Evolutionary conservation across 495 filamentous ascomycete genomes (phyloP), one percentile per base, ranked within the genome.

Genomic region (Hypoxylon cercidicola): DNA sequence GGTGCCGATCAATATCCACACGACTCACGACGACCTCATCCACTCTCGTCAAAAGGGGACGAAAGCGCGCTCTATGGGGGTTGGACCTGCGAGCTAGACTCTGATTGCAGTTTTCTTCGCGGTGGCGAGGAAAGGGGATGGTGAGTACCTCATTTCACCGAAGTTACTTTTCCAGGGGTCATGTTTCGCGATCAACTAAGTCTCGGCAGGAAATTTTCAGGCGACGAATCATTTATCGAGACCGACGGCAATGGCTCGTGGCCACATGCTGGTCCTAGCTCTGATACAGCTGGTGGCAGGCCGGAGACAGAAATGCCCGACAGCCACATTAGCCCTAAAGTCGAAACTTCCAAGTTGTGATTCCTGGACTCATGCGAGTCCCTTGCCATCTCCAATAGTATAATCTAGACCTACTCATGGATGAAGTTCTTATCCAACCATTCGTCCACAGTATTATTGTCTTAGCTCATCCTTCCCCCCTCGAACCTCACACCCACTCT

Each of bases 121-220:
- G 81, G 81, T 39, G 95, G 95, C 4, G 92, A 92, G 64, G 94
- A 98, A 77, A 82, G 94, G 72, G 91, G 91, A 64, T 97, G 93
- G 93, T 94, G 68, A 81, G 90, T 87, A 39, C 60, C 23, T 44
- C 51, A 18, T 54, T 18, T 21, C 9, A 8, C 30, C 32, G 45
- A 16, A 9, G 12, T 70, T 57, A 4, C 40, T 50, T 61, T 54
- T 62, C 34, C 32, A 56, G 64, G 15, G 49, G 49, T 25, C 47
- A 55, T 65, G 54, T 65, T 37, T 47, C 41, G 51, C 40, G 41
- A 68, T 57, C 32, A 53, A 47, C 66, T 77, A 65, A 72, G 25
- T 30, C 19, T 62, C 30, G 15, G 19, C 55, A 92, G 89, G 90
- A 84, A 84, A 64, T 93, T 93, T 58, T 85, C 84, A 35, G 90